A percentile compares a stretch with the other conserved stretches of the same genome.
These are phyloP conservation scores for Melanopsichium pennsylvanicum DNA, from an alignment of 1,284 basidiomycete species.

Conservation along the genomic window DNA sequence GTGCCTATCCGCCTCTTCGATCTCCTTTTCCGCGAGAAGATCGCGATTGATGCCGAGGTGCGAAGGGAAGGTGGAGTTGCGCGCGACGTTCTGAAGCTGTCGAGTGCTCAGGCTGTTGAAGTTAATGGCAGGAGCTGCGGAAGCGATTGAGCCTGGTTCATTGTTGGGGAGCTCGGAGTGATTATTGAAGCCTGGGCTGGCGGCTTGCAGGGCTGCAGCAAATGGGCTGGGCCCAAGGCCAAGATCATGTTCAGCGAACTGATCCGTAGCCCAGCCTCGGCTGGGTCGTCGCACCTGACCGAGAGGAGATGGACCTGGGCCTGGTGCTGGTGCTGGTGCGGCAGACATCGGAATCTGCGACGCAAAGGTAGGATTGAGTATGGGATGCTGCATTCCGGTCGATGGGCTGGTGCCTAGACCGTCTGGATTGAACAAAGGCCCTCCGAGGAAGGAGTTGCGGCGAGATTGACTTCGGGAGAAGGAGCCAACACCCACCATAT, in stretches of 20 bases:
- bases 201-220: conserved; percentile 33
- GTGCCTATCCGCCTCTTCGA: conserved; percentile 4
- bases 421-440: conserved; percentile 17
- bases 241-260: conserved; percentile 30
- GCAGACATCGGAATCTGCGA: background rate
- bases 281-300: background rate
- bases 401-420: background rate
- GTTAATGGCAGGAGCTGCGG: conserved; percentile 18
- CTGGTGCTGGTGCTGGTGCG: background rate
- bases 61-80: conserved; percentile 45
- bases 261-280: conserved; percentile 23
- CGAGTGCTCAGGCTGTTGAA: conserved; percentile 43
- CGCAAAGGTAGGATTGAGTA: background rate
- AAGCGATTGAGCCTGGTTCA: background rate
- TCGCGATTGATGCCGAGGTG: conserved; percentile 49
- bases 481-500: conserved; percentile 55
- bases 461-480: conserved; percentile 43
- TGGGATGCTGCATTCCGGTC: background rate
- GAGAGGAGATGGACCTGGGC: background rate
- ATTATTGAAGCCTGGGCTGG: conserved; percentile 11
- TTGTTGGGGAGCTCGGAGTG: background rate
- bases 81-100: conserved; percentile 52
- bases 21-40: conserved; percentile 24
- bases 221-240: conserved; percentile 42
- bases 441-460: conserved; percentile 47